phyloP scores from a whole-genome alignment of 1,284 basidiomycete species.

The Trichosporon asahii region DNA sequence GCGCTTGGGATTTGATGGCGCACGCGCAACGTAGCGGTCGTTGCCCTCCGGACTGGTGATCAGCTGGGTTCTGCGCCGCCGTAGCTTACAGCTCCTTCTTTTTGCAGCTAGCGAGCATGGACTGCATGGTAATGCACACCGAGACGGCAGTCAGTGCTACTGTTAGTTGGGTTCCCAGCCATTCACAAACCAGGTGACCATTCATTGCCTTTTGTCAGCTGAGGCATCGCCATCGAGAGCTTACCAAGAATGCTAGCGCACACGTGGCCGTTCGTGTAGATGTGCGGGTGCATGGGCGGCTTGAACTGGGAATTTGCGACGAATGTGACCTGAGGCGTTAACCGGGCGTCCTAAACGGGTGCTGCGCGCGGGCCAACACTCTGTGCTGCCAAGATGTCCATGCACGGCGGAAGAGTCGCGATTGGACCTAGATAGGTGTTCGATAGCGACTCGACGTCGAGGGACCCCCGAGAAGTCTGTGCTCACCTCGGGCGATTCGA shows the following conservation, averaged over 20 bases:
- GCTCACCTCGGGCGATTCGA: conserved; percentile 47
- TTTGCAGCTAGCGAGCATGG: conserved; percentile 52
- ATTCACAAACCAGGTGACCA: conserved; percentile 45
- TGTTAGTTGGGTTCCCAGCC: neutral
- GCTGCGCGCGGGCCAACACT: neutral
- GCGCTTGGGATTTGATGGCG: conserved; percentile 48
- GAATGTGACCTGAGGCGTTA: conserved; percentile 45
- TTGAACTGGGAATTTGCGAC: conserved; percentile 37
- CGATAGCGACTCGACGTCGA: neutral
- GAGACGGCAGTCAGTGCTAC: conserved; percentile 49
- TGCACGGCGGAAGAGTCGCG: neutral
- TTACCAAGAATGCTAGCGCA: conserved; percentile 50
- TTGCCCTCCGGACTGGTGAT: conserved; percentile 45
- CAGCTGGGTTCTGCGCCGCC: neutral
- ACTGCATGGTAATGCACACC: conserved; percentile 53
- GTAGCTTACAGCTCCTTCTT: conserved; percentile 44
- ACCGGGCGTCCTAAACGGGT: neutral
- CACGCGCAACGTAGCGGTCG: conserved; percentile 46
- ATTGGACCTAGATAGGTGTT: neutral
- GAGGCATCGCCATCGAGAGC: neutral
- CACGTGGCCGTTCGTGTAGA: conserved; percentile 52
- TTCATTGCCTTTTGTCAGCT: conserved; percentile 37
- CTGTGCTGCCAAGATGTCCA: neutral
- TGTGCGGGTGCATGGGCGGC: conserved; percentile 51
- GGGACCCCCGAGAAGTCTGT: neutral